phyloP scores from a whole-genome alignment of 257 asterid genomes.

The Apocynum venetum region DNA sequence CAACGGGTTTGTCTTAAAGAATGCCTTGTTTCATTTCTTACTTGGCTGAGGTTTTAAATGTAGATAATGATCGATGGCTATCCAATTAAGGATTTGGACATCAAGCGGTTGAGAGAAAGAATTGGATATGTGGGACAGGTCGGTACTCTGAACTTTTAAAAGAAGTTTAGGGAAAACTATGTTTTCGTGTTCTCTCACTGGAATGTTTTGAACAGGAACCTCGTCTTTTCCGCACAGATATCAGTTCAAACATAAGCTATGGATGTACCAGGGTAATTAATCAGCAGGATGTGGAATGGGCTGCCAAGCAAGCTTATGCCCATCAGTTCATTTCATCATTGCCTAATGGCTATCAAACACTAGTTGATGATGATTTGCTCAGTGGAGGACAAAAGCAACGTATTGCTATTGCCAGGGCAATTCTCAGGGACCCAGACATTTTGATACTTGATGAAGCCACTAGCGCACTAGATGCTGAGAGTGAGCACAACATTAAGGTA shows the following conservation, averaged over 20 bases:
- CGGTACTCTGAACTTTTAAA: slow-evolving; percentile 3
- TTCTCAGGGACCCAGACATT: slow-evolving; percentile 84
- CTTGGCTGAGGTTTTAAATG: slow-evolving; percentile 20
- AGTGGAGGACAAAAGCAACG: slow-evolving; percentile 99
- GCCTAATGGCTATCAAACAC: slow-evolving; percentile 83
- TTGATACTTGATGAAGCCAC: slow-evolving; percentile 96
- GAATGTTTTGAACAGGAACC: slow-evolving; percentile 57
- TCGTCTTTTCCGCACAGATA: slow-evolving; percentile 80
- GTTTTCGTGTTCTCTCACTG: slow-evolving; percentile 3
- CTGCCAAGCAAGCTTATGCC: slow-evolving; percentile 89
- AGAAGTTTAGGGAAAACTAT: slow-evolving; percentile 8
- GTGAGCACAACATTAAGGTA: slow-evolving; percentile 92
- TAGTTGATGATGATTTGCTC: slow-evolving; percentile 91
- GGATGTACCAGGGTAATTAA: slow-evolving; percentile 66
- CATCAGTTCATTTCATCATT: slow-evolving; percentile 76
- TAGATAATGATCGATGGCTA: slow-evolving; percentile 77
- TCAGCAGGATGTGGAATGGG: slow-evolving; percentile 78
- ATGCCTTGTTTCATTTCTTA: slow-evolving; percentile 1
- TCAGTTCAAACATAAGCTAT: slow-evolving; percentile 80
- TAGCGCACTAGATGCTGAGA: slow-evolving; percentile 94
- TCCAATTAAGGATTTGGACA: slow-evolving; percentile 60
- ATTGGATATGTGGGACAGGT: slow-evolving; percentile 99
- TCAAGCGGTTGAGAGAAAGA: slow-evolving; percentile 76
- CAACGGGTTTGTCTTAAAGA: not conserved
- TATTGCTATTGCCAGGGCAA: slow-evolving; percentile 91